Base-by-base conservation (phyloP, 805 yeast genomes). In the Yarrowia bubula region DNA sequence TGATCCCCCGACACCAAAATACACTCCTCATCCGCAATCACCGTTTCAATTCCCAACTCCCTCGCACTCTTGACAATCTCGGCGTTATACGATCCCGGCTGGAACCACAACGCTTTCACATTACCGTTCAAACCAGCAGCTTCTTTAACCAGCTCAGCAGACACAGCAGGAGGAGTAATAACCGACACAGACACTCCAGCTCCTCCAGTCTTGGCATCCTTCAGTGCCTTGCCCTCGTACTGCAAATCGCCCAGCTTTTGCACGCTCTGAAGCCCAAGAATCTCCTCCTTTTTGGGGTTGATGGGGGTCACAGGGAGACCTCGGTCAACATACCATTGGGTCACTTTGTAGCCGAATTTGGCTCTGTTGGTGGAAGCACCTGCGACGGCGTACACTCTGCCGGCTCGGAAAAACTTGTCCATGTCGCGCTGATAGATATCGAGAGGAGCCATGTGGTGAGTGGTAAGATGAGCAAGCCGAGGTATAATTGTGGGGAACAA, bases 41-140 rank as follows among this genome's bases (percentile, higher is more conserved):
- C 77, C n/a, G 73, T 60, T 35, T 68, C 70, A 48, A 70, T 58
- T 8, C 62, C 66, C 1, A 22, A 33, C n/a, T 51, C 62, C 1
- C 42, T 35, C 4, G 65, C 66, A 1, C 82, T 80, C 38, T 74
- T 74, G 0, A 80, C 76, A 15, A 87, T 76, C 11, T 77, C 79
- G 2, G 72, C 71, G 70, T 87, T 86, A 69, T 83, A 89, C 22
- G 91, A 83, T 0, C 96, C 96, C 0, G 96, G 96, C 71, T 90
- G 96, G 69, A 88, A 86, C 96, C 96, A 90, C 14, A 89, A 76
- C 0, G 87, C 85, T 69, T 81, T 82, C 14, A 88, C 75, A 0
- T 75, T 65, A 2, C 68, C 68, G 9, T 72, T 71, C 6, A 71
- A 63, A 14, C 71, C 61, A 35, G 74, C 70, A 66, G 83, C 75